These are phyloP conservation scores for Clonostachys rosea DNA, from an alignment of 2,329 filamentous ascomycete species.

Conservation along the genomic window DNA sequence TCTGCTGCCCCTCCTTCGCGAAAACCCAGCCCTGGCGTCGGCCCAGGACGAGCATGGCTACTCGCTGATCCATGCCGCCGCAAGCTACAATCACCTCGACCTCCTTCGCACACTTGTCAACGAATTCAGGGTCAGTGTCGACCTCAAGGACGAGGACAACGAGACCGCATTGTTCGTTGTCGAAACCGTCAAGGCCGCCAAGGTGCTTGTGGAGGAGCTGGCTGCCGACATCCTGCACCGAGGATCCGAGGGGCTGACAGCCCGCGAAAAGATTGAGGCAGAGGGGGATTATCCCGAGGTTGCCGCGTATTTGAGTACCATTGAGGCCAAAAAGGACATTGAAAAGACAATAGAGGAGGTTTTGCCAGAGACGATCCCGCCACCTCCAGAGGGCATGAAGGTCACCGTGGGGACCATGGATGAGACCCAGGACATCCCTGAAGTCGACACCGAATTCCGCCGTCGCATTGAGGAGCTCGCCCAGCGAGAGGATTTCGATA, in stretches of 20 bases:
- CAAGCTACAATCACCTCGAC: conserved; percentile 84
- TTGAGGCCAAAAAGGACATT: conserved; percentile 19
- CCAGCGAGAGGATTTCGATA: conserved; percentile 76
- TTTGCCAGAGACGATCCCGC: conserved; percentile 41
- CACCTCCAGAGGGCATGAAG: conserved; percentile 70
- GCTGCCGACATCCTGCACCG: conserved; percentile 60
- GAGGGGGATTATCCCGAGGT: conserved; percentile 78
- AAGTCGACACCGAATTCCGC: conserved; percentile 78
- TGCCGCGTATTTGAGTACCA: conserved; percentile 59
- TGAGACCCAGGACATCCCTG: conserved; percentile 53
- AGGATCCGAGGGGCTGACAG: conserved; percentile 74
- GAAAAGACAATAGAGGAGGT: conserved; percentile 19
- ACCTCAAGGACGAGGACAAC: conserved; percentile 83
- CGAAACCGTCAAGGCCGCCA: conserved; percentile 75
- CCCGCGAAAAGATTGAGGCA: conserved; percentile 71
- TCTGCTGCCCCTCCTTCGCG: conserved; percentile 69
- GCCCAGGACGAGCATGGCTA: conserved; percentile 89
- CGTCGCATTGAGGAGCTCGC: conserved; percentile 87
- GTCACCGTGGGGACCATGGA: conserved; percentile 75
- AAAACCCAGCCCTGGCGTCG: conserved; percentile 71
- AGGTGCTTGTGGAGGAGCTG: conserved; percentile 77
- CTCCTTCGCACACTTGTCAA: conserved; percentile 71
- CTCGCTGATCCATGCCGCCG: conserved; percentile 86
- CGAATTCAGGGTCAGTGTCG: conserved; percentile 73
- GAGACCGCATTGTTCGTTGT: conserved; percentile 95